Percentiles rank a stretch among this genome's conserved stretches.
These are phyloP conservation scores for Aspergillus pseudoglaucus DNA, from an alignment of 2,329 filamentous ascomycete genomes.

Conservation along the genomic window DNA sequence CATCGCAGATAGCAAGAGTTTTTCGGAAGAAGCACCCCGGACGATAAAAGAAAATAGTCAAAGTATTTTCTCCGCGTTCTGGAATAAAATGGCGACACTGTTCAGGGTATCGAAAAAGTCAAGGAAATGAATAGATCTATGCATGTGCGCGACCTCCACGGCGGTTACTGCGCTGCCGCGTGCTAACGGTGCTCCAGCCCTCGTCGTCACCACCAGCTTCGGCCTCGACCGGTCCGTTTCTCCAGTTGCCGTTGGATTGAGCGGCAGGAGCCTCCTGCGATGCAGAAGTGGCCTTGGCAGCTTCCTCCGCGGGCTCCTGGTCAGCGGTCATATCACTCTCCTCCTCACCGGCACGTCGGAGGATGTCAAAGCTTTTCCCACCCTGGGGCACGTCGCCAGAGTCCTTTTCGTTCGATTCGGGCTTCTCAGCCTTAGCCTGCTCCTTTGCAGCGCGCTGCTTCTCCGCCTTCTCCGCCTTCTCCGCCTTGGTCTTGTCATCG, in stretches of 20 bases:
- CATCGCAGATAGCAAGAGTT: background rate
- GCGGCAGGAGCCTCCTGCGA: slow-evolving; percentile 48
- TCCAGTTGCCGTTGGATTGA: slow-evolving; percentile 39
- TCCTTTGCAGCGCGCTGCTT: slow-evolving; percentile 50
- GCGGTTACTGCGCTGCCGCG: slow-evolving; percentile 40
- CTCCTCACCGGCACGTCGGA: slow-evolving; percentile 45
- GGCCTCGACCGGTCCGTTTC: slow-evolving; percentile 26
- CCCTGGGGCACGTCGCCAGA: slow-evolving; percentile 34
- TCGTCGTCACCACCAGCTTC: slow-evolving; percentile 34
- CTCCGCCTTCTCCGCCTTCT: slow-evolving; percentile 63
- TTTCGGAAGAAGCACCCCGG: background rate
- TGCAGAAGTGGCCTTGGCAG: slow-evolving; percentile 42
- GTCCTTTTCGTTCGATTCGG: slow-evolving; percentile 38
- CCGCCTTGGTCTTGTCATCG: slow-evolving; percentile 76
- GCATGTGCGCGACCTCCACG: slow-evolving; percentile 37
- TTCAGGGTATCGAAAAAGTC: slow-evolving; percentile 24
- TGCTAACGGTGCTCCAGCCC: slow-evolving; percentile 44
- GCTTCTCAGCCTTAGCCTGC: slow-evolving; percentile 31
- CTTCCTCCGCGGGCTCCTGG: slow-evolving; percentile 45
- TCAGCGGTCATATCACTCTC: slow-evolving; percentile 46
- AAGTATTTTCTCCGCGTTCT: background rate
- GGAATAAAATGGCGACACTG: slow-evolving; percentile 1
- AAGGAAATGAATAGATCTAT: slow-evolving; percentile 21
- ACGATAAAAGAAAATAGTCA: no score
- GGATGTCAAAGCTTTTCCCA: slow-evolving; percentile 49